Conservation (phyloP, 2,329 filamentous ascomycete genomes). For the Fusarium lateritium region DNA sequence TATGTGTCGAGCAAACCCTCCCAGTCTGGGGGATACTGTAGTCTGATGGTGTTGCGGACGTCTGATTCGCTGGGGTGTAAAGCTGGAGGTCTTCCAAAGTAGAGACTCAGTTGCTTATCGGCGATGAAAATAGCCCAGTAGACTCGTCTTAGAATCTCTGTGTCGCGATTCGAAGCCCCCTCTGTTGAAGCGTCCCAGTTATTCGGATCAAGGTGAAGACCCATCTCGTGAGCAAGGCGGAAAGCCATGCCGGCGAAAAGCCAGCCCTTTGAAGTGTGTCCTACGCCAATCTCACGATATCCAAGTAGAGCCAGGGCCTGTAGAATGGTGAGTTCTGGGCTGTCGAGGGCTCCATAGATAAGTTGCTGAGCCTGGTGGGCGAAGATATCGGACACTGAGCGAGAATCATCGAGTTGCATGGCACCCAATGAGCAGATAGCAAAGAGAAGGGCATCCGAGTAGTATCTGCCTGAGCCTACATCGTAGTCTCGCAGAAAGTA, state of each 20-base stretch:
- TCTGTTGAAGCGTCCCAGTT: slow-evolving; percentile 63
- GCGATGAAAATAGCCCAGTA: slow-evolving; percentile 67
- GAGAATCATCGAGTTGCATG: slow-evolving; percentile 60
- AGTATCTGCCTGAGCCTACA: slow-evolving; percentile 62
- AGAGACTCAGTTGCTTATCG: slow-evolving; percentile 66
- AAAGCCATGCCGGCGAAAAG: slow-evolving; percentile 68
- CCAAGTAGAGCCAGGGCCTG: slow-evolving; percentile 62
- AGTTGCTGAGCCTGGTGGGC: slow-evolving; percentile 61
- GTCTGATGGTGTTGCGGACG: slow-evolving; percentile 63
- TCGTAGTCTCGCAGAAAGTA: slow-evolving; percentile 66
- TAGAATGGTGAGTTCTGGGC: slow-evolving; percentile 62
- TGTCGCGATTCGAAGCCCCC: slow-evolving; percentile 52
- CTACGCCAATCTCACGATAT: slow-evolving; percentile 63
- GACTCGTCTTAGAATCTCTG: slow-evolving; percentile 64
- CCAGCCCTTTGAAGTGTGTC: slow-evolving; percentile 65
- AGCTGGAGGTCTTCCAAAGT: slow-evolving; percentile 66
- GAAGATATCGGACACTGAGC: slow-evolving; percentile 60
- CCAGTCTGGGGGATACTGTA: slow-evolving; percentile 66
- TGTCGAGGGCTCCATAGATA: slow-evolving; percentile 61
- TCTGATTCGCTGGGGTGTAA: slow-evolving; percentile 65
- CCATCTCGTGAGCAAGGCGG: slow-evolving; percentile 66
- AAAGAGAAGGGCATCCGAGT: slow-evolving; percentile 65
- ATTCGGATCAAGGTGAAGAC: slow-evolving; percentile 65
- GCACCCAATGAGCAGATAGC: slow-evolving; percentile 65
- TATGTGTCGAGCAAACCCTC: slow-evolving; percentile 63